Conservation (phyloP, 306 rosid genomes). For the Ormosia semicastrata region DNA sequence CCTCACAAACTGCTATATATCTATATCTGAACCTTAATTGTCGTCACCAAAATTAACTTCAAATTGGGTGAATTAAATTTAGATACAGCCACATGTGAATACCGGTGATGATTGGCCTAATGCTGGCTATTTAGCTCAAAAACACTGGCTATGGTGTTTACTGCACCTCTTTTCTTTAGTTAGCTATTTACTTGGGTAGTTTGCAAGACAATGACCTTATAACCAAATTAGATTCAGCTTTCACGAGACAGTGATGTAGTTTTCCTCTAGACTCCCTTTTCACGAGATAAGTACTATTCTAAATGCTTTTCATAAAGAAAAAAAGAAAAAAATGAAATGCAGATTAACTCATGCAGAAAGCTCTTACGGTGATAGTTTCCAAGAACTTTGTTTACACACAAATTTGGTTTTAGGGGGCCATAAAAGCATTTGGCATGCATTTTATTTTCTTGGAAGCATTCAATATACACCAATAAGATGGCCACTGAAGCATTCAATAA, state of each 20-base stretch:
- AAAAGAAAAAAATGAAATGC: not conserved
- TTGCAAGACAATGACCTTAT: not conserved
- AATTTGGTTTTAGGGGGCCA: not conserved
- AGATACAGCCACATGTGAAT: not conserved
- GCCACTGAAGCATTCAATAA: not conserved
- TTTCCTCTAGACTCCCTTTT: not conserved
- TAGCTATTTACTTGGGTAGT: not conserved
- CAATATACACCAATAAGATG: not conserved
- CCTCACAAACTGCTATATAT: not conserved
- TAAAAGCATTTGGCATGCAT: not conserved
- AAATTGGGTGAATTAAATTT: not conserved
- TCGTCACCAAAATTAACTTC: not conserved
- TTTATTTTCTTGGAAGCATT: not conserved
- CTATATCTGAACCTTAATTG: not conserved
- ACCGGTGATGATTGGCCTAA: not conserved
- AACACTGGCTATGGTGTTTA: not conserved
- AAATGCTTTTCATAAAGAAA: not conserved
- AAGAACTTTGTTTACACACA: not conserved
- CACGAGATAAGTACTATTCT: constrained; percentile 1
- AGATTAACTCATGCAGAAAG: not conserved
- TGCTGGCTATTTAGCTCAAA: not conserved
- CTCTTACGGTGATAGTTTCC: not conserved
- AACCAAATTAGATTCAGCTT: not conserved
- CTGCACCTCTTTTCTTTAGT: not conserved
- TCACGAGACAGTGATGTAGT: not conserved